Percentiles rank a stretch among this genome's conserved stretches.
These are phyloP conservation scores for Platanus orientalis DNA, from an alignment of 164 flowering plant species.

Conservation along the genomic window DNA sequence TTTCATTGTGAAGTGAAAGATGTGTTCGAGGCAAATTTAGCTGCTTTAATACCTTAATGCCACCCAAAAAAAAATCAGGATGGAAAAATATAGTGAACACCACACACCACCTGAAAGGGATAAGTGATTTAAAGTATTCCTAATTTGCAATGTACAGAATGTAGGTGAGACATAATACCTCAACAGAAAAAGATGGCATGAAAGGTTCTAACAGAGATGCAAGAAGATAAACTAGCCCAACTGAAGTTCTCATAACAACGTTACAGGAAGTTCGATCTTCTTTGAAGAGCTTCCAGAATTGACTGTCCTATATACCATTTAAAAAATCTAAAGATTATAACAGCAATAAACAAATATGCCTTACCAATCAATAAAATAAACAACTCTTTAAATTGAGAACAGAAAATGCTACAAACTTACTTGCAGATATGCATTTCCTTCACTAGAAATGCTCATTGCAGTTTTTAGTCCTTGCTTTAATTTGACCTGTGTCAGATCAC, in stretches of 20 bases:
- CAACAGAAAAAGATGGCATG: constrained; percentile 83
- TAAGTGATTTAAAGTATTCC: background rate
- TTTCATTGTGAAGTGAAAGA: constrained; percentile 57
- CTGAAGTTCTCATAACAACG: constrained; percentile 77
- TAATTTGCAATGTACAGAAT: background rate
- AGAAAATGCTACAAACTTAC: constrained; percentile 33
- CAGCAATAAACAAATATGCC: too few relatives aligned
- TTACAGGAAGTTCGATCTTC: constrained; percentile 62
- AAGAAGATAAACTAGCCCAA: constrained; percentile 79
- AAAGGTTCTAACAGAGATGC: constrained; percentile 90
- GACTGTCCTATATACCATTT: constrained; percentile 51
- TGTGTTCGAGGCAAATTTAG: constrained; percentile 56
- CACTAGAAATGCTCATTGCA: constrained; percentile 88
- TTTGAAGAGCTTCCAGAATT: constrained; percentile 95
- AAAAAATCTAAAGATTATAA: background rate
- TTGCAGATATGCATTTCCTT: constrained; percentile 92
- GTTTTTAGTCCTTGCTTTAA: constrained; percentile 86
- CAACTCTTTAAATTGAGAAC: background rate
- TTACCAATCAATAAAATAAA: too few relatives aligned
- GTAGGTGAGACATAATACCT: constrained; percentile 41
- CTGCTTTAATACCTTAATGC: constrained; percentile 74
- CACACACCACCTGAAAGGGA: background rate
- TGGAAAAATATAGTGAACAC: background rate
- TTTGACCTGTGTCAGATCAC: constrained; percentile 57
- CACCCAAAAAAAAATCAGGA: constrained; percentile 4